A percentile compares a stretch with the other conserved stretches of the same genome.
Conservation (phyloP, 129 eudicot genomes). For the Escallonia rubra region DNA sequence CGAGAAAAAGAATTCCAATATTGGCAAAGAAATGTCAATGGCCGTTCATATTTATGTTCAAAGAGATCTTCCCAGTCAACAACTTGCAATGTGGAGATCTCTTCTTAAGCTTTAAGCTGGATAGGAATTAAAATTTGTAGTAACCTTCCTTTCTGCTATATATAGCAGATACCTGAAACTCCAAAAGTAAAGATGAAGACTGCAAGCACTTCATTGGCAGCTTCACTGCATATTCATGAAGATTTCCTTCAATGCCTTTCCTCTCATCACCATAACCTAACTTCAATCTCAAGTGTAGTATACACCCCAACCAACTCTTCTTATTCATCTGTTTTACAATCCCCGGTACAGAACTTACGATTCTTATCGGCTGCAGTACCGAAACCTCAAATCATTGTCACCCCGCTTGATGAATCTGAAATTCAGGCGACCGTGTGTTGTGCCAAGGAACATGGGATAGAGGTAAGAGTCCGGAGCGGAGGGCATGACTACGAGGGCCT, state of each 20-base stretch:
- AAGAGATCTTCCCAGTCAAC: too few species aligned
- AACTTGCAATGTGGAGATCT: too few species aligned
- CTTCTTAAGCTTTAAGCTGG: too few species aligned
- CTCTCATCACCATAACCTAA: neutral
- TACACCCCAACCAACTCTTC: neutral
- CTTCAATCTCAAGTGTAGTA: neutral
- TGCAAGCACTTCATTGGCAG: neutral
- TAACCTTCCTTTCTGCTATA: neutral
- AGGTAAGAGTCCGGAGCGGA: conserved; percentile 8
- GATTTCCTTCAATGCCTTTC: conserved; percentile 1
- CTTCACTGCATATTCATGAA: neutral
- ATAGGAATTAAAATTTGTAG: too few species aligned
- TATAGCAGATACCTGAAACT: neutral
- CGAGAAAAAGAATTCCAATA: too few species aligned
- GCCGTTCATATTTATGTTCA: too few species aligned
- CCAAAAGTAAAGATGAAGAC: neutral
- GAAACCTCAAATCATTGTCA: neutral
- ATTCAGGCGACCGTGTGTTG: neutral
- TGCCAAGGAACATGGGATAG: neutral
- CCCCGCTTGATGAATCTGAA: conserved; percentile 6
- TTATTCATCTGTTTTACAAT: neutral
- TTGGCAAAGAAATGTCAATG: too few species aligned
- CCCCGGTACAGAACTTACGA: neutral
- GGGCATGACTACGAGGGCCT: conserved; percentile 19
- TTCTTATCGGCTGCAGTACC: neutral